A percentile compares a stretch with the other conserved stretches of the same genome.
Conservation (phyloP, 2,329 filamentous ascomycete species). For the Colletotrichum godetiae region DNA sequence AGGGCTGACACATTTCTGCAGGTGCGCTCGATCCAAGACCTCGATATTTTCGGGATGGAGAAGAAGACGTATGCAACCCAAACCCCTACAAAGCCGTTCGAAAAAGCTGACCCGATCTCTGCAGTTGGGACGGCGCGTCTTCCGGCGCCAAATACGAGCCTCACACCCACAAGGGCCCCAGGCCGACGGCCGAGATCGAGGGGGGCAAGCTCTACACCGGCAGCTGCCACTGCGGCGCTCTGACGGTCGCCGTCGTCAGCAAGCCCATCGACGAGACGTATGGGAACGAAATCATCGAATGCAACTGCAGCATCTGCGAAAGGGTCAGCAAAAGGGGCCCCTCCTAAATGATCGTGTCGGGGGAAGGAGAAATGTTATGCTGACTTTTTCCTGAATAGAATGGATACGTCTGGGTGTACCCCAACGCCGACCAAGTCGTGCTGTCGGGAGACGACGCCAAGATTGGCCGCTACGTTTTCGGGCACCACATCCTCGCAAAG, state of each 20-base stretch:
- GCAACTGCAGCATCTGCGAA: conserved; percentile 64
- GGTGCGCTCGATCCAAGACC: conserved; percentile 55
- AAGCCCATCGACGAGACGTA: conserved; percentile 54
- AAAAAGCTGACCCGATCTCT: conserved; percentile 18
- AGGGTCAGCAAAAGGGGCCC: conserved; percentile 44
- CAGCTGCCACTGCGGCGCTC: conserved; percentile 64
- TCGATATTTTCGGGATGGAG: conserved; percentile 56
- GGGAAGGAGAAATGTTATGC: background rate
- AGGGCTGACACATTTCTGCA: conserved; percentile 38
- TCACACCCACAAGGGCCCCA: conserved; percentile 52
- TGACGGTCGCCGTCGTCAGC: conserved; percentile 55
- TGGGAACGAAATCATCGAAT: conserved; percentile 49
- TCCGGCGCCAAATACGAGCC: conserved; percentile 47
- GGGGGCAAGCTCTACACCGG: conserved; percentile 57
- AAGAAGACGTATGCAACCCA: conserved; percentile 45
- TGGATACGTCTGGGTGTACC: conserved; percentile 59
- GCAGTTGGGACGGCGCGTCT: conserved; percentile 52
- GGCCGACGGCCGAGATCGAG: conserved; percentile 51
- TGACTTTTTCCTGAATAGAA: conserved; percentile 43
- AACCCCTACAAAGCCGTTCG: background rate
- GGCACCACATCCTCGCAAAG: conserved; percentile 47
- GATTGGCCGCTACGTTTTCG: conserved; percentile 52
- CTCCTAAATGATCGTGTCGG: background rate
- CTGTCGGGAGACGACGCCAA: conserved; percentile 53
- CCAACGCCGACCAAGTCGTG: conserved; percentile 49